These are phyloP conservation scores for Paulownia fortunei DNA, from an alignment of 257 asterid genomes.

Conservation along the genomic window DNA sequence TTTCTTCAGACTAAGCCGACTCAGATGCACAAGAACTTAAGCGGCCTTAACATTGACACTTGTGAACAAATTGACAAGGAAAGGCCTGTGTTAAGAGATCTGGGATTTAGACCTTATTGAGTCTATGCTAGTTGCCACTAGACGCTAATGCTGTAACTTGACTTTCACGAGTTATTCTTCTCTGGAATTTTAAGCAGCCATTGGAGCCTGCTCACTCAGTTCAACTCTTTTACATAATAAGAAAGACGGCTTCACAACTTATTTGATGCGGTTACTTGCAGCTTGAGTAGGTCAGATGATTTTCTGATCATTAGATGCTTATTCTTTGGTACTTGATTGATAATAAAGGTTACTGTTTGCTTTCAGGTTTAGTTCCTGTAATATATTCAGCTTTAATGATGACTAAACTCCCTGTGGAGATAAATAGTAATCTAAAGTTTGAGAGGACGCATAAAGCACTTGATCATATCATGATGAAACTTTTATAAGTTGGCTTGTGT, in stretches of 20 bases:
- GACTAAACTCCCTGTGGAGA: neutral
- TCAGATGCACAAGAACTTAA: neutral
- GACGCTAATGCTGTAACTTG: neutral
- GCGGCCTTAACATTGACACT: neutral
- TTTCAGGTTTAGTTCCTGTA: neutral
- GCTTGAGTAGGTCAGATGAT: neutral
- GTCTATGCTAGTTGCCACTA: neutral
- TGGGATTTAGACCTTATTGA: neutral
- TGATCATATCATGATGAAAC: neutral
- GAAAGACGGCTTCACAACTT: neutral
- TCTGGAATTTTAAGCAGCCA: neutral
- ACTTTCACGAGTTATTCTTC: neutral
- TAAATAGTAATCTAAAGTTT: neutral
- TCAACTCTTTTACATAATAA: neutral
- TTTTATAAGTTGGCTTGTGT: neutral
- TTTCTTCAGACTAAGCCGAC: neutral
- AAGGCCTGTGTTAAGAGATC: neutral
- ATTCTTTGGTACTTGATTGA: neutral
- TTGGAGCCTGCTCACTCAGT: neutral
- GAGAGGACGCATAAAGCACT: neutral
- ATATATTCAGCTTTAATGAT: too few species aligned
- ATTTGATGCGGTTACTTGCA: neutral
- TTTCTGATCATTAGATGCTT: neutral
- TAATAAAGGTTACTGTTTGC: neutral
- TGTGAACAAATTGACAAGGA: conserved; percentile 16